A percentile compares a stretch with the other conserved stretches of the same genome.
Evolutionary conservation across 75 land plant genomes (phyloP).

Genomic region (Azolla pinnata): DNA sequence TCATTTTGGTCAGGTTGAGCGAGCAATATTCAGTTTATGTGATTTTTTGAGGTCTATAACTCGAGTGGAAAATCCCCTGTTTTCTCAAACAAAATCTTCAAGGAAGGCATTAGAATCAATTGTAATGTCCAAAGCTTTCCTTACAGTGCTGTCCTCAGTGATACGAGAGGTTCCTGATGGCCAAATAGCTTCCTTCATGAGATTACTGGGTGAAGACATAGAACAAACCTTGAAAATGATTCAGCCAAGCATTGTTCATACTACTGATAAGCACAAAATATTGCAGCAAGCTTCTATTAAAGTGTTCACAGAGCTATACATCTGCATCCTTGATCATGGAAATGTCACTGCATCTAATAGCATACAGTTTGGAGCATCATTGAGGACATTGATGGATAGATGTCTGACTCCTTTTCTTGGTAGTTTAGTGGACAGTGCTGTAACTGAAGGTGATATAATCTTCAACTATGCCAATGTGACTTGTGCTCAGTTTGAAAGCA

Average conservation of each 20-base stretch:
- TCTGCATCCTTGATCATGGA: conserved; percentile 45
- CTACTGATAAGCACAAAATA: background rate
- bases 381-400: conserved; percentile 33
- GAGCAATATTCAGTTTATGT: conserved; percentile 36
- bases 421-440: conserved; percentile 24
- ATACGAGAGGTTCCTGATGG: conserved; percentile 64
- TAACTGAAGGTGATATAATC: conserved; percentile 1
- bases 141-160: conserved; percentile 22
- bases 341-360: conserved; percentile 54
- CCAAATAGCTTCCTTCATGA: conserved; percentile 41
- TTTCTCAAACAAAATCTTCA: background rate
- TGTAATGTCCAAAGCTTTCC: conserved; percentile 25
- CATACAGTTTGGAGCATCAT: conserved; percentile 34
- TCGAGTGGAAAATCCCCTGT: background rate
- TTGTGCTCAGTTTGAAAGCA: background rate
- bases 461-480: background rate
- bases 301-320: conserved; percentile 49
- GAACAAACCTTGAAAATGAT: conserved; percentile 39
- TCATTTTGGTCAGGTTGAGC: conserved; percentile 31
- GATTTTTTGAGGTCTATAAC: conserved; percentile 25
- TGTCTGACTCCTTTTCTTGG: conserved; percentile 27
- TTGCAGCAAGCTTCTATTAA: conserved; percentile 28
- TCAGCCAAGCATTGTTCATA: background rate
- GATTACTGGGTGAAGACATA: conserved; percentile 32
- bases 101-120: background rate